Base-by-base conservation (phyloP, 805 yeast genomes). In the Lipomyces starkeyi region DNA sequence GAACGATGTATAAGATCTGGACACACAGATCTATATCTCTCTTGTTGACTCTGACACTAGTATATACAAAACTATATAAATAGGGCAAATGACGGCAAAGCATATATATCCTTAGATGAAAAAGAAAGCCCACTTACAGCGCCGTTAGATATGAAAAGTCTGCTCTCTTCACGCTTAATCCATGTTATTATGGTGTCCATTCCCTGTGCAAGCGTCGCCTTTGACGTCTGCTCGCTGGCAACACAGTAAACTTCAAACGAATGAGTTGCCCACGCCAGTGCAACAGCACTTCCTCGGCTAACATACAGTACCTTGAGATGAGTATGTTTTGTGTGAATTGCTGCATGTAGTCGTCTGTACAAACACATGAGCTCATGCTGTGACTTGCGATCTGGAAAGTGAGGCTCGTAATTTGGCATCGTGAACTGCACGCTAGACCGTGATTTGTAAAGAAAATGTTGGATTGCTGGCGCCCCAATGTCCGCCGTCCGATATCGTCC, bases 401-500 rank as follows among this genome's bases (percentile, higher is more conserved):
- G 83, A 59, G 84, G 83, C 75, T 81, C 82, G 55, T 73, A 72
- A 53, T 71, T 70, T 37, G 83, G 81, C 79, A 81, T 81, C 20
- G 86, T 83, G 73, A 83, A 88, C 73, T 91, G 98, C 20, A 91
- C 87, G 65, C 85, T 85, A 27, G 80, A 80, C 67, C 86, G 88
- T 43, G 91, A 86, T 78, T 91, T 93, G 81, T 87, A 93, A 29
- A 93, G 84, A 75, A 93, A 95, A 79, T 93, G 97, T 68, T 87
- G 85, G 11, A 94, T 83, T 35, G 83, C 76, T 0, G 85, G 79
- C 5, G 88, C 89, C 0, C 86, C 86, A 27, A 87, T 81, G 60
- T 84, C 88, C 22, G 83, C 80, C 5, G 86, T 82, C 63, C 82
- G 80, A 35, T 84, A 78, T 1, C 85, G 80, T 20, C 81, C 82